phyloP scores from a whole-genome alignment of 2,329 filamentous ascomycete species.

The Allantophomopsis lycopodina region DNA sequence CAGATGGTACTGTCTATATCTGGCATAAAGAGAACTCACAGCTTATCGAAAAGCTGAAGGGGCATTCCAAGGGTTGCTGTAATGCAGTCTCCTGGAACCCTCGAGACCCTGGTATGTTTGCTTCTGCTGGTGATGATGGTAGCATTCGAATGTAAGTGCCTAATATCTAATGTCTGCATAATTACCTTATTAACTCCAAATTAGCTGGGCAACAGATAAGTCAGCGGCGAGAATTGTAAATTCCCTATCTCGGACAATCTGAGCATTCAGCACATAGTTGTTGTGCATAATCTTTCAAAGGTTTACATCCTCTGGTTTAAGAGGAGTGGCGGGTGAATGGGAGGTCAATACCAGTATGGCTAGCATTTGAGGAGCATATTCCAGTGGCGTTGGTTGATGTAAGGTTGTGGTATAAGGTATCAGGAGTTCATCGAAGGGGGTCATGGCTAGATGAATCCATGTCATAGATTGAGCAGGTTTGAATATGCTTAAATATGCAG shows the following conservation, averaged over 20 bases:
- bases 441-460: too few relatives aligned
- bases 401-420: too few relatives aligned
- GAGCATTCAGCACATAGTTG: background rate
- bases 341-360: too few relatives aligned
- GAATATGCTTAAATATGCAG: too few relatives aligned
- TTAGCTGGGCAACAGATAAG: background rate
- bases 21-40: slow-evolving; percentile 80
- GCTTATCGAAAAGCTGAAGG: slow-evolving; percentile 62
- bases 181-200: background rate
- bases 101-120: slow-evolving; percentile 68
- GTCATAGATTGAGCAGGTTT: too few relatives aligned
- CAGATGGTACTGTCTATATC: slow-evolving; percentile 61
- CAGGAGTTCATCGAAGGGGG: too few relatives aligned
- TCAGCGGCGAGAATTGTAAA: background rate
- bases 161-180: background rate
- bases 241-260: too few relatives aligned
- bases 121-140: slow-evolving; percentile 79
- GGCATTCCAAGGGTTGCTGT: slow-evolving; percentile 61
- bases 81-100: slow-evolving; percentile 90
- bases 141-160: slow-evolving; percentile 71
- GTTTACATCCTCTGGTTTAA: background rate
- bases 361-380: too few relatives aligned
- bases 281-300: background rate
- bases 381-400: too few relatives aligned
- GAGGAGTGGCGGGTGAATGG: background rate